Conservation (phyloP, 2,329 filamentous ascomycete genomes). For the Bipolaris bicolor region DNA sequence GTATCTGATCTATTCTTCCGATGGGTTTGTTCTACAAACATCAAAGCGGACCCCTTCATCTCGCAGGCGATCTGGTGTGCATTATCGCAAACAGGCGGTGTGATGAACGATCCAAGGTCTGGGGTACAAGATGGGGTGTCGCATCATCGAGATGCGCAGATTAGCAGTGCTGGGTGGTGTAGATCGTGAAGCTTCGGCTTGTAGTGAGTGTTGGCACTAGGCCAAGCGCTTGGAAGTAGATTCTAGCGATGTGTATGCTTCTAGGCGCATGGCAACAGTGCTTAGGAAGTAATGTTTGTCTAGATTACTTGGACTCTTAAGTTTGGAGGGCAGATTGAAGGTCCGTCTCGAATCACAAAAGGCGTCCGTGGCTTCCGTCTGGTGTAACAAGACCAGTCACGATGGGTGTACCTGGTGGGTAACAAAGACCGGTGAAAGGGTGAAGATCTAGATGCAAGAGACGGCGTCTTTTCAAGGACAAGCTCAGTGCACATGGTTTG, state of each 20-base stretch:
- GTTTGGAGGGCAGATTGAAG: slow-evolving; percentile 29
- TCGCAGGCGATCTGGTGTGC: slow-evolving; percentile 12
- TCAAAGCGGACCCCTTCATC: slow-evolving; percentile 14
- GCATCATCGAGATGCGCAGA: neutral
- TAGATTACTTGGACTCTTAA: neutral
- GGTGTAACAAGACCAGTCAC: slow-evolving; percentile 37
- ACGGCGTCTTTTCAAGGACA: slow-evolving; percentile 20
- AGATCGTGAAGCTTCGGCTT: neutral
- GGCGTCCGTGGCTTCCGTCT: slow-evolving; percentile 37
- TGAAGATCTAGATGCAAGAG: slow-evolving; percentile 19
- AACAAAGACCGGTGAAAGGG: slow-evolving; percentile 15
- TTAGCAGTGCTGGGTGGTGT: neutral
- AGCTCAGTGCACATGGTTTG: slow-evolving; percentile 5
- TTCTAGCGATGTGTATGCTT: neutral
- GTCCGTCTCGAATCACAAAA: slow-evolving; percentile 33
- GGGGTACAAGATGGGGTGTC: neutral
- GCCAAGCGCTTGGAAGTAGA: neutral
- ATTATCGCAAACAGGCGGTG: slow-evolving; percentile 12
- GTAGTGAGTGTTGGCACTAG: neutral
- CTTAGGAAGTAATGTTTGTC: neutral
- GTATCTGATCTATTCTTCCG: slow-evolving; percentile 19
- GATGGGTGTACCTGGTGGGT: slow-evolving; percentile 14
- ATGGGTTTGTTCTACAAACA: slow-evolving; percentile 14
- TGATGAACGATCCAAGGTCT: neutral
- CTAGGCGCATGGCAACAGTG: neutral